Percentiles rank a stretch among this genome's conserved stretches.
phyloP scores from a whole-genome alignment of 2,329 filamentous ascomycete species.

The Nemania diffusa region DNA sequence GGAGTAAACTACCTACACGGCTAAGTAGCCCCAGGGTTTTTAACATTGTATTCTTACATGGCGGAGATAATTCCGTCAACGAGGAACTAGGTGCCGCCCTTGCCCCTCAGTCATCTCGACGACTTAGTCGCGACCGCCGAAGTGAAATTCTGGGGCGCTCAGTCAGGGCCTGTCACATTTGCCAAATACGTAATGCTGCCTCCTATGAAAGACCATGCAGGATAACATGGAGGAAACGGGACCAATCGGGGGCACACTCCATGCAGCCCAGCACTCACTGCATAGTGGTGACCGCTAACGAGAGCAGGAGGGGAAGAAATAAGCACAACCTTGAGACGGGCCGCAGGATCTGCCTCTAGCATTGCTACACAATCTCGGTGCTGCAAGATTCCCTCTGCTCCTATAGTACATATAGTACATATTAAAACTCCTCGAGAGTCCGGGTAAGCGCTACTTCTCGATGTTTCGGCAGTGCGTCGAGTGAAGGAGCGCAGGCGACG shows the following conservation, averaged over 20 bases:
- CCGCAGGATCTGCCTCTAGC: constrained; percentile 14
- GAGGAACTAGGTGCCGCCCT: background rate
- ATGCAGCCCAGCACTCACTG: constrained; percentile 3
- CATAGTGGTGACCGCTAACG: background rate
- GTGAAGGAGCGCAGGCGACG: constrained; percentile 8
- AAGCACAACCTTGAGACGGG: background rate
- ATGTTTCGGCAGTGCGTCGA: constrained; percentile 1
- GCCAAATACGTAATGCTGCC: background rate
- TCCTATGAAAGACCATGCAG: background rate
- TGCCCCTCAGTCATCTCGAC: background rate
- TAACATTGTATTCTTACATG: background rate
- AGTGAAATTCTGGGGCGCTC: background rate
- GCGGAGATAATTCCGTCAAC: constrained; percentile 18
- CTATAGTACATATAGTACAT: background rate
- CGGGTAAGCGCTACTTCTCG: constrained; percentile 17
- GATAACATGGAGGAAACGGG: background rate
- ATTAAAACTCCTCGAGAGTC: background rate
- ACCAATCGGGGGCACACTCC: background rate
- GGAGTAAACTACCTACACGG: background rate
- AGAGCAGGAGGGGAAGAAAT: background rate
- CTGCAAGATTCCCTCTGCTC: background rate
- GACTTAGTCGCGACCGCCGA: background rate
- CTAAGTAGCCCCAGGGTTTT: constrained; percentile 1
- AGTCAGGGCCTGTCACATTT: background rate
- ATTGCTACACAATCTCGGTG: constrained; percentile 6